Percentiles rank a stretch among this genome's conserved stretches.
These are phyloP conservation scores for Curvularia spicifera DNA, from an alignment of 2,329 filamentous ascomycete species.

Conservation along the genomic window DNA sequence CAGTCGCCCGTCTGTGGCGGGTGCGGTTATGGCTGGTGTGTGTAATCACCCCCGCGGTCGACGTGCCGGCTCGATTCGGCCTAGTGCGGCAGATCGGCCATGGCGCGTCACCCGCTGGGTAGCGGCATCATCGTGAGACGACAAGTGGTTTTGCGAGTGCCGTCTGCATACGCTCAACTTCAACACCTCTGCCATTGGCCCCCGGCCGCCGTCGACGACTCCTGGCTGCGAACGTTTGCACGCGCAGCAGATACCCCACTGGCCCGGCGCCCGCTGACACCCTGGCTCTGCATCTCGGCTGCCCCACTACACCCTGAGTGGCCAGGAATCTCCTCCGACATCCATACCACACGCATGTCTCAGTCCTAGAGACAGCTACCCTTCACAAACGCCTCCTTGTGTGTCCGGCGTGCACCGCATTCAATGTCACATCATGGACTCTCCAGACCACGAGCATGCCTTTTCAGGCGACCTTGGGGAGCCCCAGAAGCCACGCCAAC, in stretches of 20 bases:
- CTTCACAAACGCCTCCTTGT: neutral
- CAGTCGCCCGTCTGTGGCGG: slow-evolving; percentile 1
- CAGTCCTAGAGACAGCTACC: slow-evolving; percentile 11
- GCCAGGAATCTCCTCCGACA: slow-evolving; percentile 16
- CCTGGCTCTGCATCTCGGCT: slow-evolving; percentile 8
- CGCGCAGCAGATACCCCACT: neutral
- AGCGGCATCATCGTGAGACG: slow-evolving; percentile 19
- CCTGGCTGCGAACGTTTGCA: neutral
- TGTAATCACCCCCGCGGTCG: slow-evolving; percentile 3
- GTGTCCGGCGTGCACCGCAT: slow-evolving; percentile 1
- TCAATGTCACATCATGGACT: slow-evolving; percentile 47
- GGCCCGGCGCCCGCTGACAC: slow-evolving; percentile 1
- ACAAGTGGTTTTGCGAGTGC: neutral
- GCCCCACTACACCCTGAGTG: slow-evolving; percentile 17
- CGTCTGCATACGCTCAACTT: neutral
- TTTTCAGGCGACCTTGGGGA: slow-evolving; percentile 41
- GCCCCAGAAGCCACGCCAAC: slow-evolving; percentile 51
- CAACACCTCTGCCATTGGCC: neutral
- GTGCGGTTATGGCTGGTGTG: slow-evolving; percentile 5
- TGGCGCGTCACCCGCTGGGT: slow-evolving; percentile 11
- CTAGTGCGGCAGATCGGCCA: slow-evolving; percentile 13
- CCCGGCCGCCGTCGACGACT: slow-evolving; percentile 1
- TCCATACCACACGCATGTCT: slow-evolving; percentile 11
- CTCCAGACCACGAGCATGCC: slow-evolving; percentile 44
- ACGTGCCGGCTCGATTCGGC: slow-evolving; percentile 13